Evolutionary conservation across 495 filamentous ascomycete genomes (phyloP).

Genomic region (Hypomontagnella monticulosa): DNA sequence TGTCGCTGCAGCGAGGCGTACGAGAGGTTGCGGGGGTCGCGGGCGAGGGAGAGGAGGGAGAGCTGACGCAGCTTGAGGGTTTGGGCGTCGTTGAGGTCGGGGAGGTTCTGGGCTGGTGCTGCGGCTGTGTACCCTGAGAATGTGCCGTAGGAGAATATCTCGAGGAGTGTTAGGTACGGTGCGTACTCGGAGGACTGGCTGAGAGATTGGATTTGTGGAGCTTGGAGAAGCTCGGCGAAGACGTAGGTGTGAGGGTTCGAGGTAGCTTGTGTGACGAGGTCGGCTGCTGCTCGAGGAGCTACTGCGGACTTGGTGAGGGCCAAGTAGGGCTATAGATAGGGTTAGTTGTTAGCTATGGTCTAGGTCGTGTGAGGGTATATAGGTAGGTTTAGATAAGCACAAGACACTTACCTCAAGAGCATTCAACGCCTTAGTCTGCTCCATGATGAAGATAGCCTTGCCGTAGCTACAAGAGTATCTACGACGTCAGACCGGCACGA

Average conservation of each 20-base stretch:
- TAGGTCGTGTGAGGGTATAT: neutral
- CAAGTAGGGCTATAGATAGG: constrained; percentile 74
- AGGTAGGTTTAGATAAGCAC: constrained; percentile 23
- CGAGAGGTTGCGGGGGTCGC: constrained; percentile 67
- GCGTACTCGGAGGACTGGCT: constrained; percentile 55
- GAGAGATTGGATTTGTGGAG: constrained; percentile 82
- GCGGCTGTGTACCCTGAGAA: constrained; percentile 71
- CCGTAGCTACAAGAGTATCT: constrained; percentile 13
- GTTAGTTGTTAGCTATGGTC: constrained; percentile 12
- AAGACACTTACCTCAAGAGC: constrained; percentile 67
- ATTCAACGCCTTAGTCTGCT: constrained; percentile 85
- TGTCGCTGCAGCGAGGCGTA: constrained; percentile 72
- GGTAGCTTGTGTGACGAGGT: constrained; percentile 88
- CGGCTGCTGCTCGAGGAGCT: constrained; percentile 82
- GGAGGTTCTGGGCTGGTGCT: constrained; percentile 61
- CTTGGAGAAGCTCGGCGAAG: constrained; percentile 91
- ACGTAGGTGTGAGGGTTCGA: constrained; percentile 88
- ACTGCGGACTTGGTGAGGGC: constrained; percentile 85
- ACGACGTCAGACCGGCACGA: constrained; percentile 40
- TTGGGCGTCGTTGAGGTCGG: constrained; percentile 76
- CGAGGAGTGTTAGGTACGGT: constrained; percentile 76
- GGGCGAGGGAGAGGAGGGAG: constrained; percentile 80
- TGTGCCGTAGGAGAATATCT: constrained; percentile 95
- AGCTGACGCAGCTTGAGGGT: constrained; percentile 88
- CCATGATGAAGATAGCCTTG: constrained; percentile 65